Evolutionary conservation across 2,329 filamentous ascomycete species (phyloP).

Genomic region (Phyllosticta ampelicida): DNA sequence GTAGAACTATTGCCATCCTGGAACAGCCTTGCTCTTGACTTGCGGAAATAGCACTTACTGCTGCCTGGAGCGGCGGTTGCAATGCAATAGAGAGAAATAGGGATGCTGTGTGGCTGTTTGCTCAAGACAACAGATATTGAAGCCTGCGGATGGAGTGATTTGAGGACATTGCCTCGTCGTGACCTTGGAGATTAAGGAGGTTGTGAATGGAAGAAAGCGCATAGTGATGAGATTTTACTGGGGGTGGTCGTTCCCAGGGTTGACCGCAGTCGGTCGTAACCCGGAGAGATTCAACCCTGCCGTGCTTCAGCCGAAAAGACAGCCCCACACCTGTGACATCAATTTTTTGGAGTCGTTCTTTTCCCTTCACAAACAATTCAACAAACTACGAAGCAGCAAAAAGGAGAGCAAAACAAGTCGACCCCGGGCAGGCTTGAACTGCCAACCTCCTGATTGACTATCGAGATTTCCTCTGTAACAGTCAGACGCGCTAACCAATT

Average conservation of each 20-base stretch:
- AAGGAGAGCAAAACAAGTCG: neutral
- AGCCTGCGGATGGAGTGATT: too few species aligned
- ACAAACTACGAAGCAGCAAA: neutral
- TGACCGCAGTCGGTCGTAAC: neutral
- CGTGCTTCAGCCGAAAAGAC: neutral
- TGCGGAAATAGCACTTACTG: neutral
- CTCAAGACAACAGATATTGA: too few species aligned
- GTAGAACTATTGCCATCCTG: neutral
- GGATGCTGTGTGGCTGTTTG: too few species aligned
- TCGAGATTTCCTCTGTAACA: neutral
- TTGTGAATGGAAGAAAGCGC: too few species aligned
- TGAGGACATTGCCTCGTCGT: too few species aligned
- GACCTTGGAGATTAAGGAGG: too few species aligned
- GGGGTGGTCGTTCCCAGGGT: neutral
- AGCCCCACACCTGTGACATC: neutral
- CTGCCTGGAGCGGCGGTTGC: too few species aligned
- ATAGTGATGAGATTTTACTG: neutral
- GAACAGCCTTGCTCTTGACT: neutral
- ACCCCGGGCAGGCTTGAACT: conserved; percentile 8
- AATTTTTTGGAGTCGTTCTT: neutral
- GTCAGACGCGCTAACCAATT: neutral
- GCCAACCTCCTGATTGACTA: conserved; percentile 6
- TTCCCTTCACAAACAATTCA: neutral
- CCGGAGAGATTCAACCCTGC: neutral
- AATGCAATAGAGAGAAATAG: too few species aligned